These are phyloP conservation scores for Lactarius indigo DNA, from an alignment of 768 basidiomycete genomes.

Conservation along the genomic window DNA sequence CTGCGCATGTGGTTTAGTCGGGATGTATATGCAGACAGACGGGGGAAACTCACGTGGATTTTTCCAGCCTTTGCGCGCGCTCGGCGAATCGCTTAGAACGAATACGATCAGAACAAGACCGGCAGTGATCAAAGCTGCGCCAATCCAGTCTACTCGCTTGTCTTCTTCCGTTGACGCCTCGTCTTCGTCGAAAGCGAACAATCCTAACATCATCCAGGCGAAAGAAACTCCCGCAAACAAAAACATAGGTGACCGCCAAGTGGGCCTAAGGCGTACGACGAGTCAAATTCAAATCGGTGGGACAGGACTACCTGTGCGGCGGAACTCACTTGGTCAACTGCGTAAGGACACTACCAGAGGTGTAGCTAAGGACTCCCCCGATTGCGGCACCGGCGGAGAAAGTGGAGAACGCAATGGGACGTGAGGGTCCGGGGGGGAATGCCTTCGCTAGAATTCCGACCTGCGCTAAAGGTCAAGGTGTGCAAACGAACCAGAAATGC, in stretches of 20 bases:
- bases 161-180: constrained; percentile 31
- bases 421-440: constrained; percentile 64
- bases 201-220: constrained; percentile 49
- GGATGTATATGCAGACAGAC: neutral
- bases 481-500: constrained; percentile 2
- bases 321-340: constrained; percentile 26
- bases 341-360: constrained; percentile 70
- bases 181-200: constrained; percentile 63
- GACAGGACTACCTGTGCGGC: neutral
- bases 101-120: constrained; percentile 72
- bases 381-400: constrained; percentile 85
- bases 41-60: constrained; percentile 48
- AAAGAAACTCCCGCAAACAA: constrained; percentile 55
- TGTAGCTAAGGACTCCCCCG: constrained; percentile 67
- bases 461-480: constrained; percentile 34
- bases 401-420: constrained; percentile 76
- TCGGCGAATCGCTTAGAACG: constrained; percentile 64
- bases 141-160: constrained; percentile 70
- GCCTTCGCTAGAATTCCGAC: constrained; percentile 79
- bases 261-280: constrained; percentile 24
- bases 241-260: constrained; percentile 71
- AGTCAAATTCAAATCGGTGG: neutral
- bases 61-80: constrained; percentile 56
- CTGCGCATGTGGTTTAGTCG: constrained; percentile 37
- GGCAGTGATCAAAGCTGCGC: constrained; percentile 58